phyloP scores from a whole-genome alignment of 1,139 yeast genomes.

The Saccharomyces hybrid region DNA sequence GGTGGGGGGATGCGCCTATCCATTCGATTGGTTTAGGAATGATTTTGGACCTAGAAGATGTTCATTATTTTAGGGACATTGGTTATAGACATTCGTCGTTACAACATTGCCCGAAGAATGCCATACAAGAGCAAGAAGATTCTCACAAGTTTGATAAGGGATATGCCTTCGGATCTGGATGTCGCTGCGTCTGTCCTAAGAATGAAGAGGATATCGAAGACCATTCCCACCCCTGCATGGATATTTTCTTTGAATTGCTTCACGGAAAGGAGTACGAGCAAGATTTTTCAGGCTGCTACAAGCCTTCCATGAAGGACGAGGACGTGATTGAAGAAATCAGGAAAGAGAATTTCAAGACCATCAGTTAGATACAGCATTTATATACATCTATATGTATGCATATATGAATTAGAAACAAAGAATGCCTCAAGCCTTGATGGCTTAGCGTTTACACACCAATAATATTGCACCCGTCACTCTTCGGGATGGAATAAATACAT shows the following conservation, averaged over 20 bases:
- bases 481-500: no score
- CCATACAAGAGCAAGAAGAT: background rate
- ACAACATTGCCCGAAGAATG: conserved; percentile 71
- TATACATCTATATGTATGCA: background rate
- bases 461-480: no score
- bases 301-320: conserved; percentile 6
- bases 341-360: conserved; percentile 7
- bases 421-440: no score
- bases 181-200: conserved; percentile 68
- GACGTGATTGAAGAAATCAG: conserved; percentile 14
- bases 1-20: conserved; percentile 95
- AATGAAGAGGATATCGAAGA: conserved; percentile 24
- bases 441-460: no score
- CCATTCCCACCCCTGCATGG: conserved; percentile 16
- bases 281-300: conserved; percentile 8
- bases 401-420: background rate
- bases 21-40: conserved; percentile 77
- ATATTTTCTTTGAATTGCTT: conserved; percentile 11
- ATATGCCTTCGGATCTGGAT: background rate
- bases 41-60: conserved; percentile 52
- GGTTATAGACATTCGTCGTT: conserved; percentile 74
- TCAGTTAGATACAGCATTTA: background rate
- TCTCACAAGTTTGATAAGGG: background rate
- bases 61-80: conserved; percentile 85
- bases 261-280: conserved; percentile 7